Percentiles rank a stretch among this genome's conserved stretches.
Conservation (phyloP, 352 stramenopile genomes). For the Globisporangium acanthophoron region DNA sequence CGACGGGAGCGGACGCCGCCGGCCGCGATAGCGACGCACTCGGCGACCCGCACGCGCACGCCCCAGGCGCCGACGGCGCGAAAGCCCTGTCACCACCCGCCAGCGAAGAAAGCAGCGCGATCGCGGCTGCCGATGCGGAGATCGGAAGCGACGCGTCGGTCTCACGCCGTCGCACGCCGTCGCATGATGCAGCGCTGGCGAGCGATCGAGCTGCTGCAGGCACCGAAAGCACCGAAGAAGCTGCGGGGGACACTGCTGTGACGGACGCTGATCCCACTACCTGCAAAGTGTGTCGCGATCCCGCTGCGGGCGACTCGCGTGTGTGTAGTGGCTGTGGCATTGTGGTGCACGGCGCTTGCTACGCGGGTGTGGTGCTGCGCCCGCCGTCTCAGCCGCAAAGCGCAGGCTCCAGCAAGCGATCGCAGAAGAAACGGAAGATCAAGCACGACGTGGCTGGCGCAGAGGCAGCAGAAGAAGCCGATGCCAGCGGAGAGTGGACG, state of each 20-base stretch:
- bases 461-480: constrained; percentile 1
- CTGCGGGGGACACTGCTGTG: not conserved
- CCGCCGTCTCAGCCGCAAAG: not conserved
- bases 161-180: not conserved
- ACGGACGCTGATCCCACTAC: not conserved
- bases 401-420: not conserved
- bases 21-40: constrained; percentile 1
- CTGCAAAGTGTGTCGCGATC: constrained; percentile 4
- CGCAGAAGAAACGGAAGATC: not conserved
- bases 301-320: constrained; percentile 8
- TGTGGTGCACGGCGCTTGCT: constrained; percentile 32
- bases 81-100: not conserved
- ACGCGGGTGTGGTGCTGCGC: constrained; percentile 6
- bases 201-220: not conserved
- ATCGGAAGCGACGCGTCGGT: not conserved
- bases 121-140: not conserved
- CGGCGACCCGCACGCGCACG: constrained; percentile 3
- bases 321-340: constrained; percentile 29
- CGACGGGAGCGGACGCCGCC: constrained; percentile 11
- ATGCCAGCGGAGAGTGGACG: constrained; percentile 15
- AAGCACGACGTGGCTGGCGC: not conserved
- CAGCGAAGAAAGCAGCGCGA: constrained; percentile 2
- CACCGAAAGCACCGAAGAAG: not conserved
- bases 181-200: not conserved
- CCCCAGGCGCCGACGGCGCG: not conserved